phyloP scores from a whole-genome alignment of 768 basidiomycete genomes.

The Suillus bovinus region DNA sequence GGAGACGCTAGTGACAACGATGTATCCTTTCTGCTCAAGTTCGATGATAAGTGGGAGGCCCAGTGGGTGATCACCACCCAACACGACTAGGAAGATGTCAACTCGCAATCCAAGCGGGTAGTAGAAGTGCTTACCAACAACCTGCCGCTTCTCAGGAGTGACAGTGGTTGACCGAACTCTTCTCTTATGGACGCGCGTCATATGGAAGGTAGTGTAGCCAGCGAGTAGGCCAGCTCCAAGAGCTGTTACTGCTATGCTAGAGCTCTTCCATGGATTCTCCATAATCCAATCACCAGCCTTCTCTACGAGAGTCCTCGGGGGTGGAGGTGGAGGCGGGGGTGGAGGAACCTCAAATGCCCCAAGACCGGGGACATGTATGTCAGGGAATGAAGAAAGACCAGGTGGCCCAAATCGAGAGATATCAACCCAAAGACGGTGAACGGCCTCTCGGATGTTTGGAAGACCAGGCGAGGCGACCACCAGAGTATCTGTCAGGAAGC shows the following conservation, averaged over 20 bases:
- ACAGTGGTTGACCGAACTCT: conserved; percentile 26
- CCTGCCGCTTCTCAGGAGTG: conserved; percentile 45
- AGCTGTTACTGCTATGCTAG: conserved; percentile 53
- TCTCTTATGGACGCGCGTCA: conserved; percentile 24
- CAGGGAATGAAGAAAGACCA: conserved; percentile 41
- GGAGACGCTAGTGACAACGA: conserved; percentile 79
- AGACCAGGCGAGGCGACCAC: conserved; percentile 59
- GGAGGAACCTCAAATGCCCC: conserved; percentile 76
- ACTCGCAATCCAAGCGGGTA: not conserved
- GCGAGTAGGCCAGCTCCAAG: conserved; percentile 63
- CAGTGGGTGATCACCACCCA: conserved; percentile 77
- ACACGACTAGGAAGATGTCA: conserved; percentile 51
- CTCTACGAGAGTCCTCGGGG: conserved; percentile 45
- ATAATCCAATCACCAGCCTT: conserved; percentile 52
- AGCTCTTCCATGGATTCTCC: conserved; percentile 61
- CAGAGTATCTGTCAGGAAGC: conserved; percentile 56
- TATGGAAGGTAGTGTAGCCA: conserved; percentile 45
- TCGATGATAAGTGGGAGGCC: conserved; percentile 73
- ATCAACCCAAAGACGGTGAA: conserved; percentile 74
- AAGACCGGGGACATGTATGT: conserved; percentile 62
- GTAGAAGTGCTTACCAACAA: conserved; percentile 37
- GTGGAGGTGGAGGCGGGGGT: conserved; percentile 55
- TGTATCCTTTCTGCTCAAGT: conserved; percentile 77
- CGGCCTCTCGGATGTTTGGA: conserved; percentile 62
- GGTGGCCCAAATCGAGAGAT: conserved; percentile 78